A percentile compares a stretch with the other conserved stretches of the same genome.
Evolutionary conservation across 2,329 filamentous ascomycete genomes (phyloP).

Genomic region (Arthrinium phaeospermum): DNA sequence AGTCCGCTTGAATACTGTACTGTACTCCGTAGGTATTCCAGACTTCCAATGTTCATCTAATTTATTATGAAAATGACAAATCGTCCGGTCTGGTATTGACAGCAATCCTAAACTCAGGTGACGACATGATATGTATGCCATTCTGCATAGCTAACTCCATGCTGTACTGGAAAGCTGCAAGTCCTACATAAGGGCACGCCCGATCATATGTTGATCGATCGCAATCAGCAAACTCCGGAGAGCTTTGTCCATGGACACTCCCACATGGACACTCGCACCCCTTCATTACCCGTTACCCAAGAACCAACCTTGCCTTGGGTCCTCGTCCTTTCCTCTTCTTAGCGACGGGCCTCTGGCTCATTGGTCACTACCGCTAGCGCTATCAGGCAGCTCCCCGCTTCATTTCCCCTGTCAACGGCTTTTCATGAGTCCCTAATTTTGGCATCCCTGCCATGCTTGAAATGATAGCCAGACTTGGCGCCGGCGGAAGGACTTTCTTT

Average conservation of each 20-base stretch:
- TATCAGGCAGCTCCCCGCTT: slow-evolving; percentile 14
- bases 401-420: slow-evolving; percentile 20
- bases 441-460: slow-evolving; percentile 12
- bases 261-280: not conserved
- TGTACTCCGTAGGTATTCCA: too few relatives aligned
- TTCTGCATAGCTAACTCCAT: not conserved
- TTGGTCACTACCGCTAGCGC: not conserved
- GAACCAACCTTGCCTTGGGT: not conserved
- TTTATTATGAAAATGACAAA: too few relatives aligned
- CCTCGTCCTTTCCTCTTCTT: slow-evolving; percentile 14
- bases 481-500: not conserved
- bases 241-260: slow-evolving; percentile 1
- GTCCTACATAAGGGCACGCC: not conserved
- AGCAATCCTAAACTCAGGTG: not conserved
- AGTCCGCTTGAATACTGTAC: not conserved
- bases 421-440: slow-evolving; percentile 19
- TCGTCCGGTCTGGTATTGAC: not conserved
- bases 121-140: not conserved
- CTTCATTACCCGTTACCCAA: not conserved
- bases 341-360: slow-evolving; percentile 6
- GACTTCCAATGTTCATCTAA: not conserved
- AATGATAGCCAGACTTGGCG: slow-evolving; percentile 11
- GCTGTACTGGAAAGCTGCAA: not conserved
- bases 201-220: not conserved
- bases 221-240: slow-evolving; percentile 1